Base-by-base conservation (phyloP, 2,329 filamentous ascomycete species). In the Leptographium galeiforme region DNA sequence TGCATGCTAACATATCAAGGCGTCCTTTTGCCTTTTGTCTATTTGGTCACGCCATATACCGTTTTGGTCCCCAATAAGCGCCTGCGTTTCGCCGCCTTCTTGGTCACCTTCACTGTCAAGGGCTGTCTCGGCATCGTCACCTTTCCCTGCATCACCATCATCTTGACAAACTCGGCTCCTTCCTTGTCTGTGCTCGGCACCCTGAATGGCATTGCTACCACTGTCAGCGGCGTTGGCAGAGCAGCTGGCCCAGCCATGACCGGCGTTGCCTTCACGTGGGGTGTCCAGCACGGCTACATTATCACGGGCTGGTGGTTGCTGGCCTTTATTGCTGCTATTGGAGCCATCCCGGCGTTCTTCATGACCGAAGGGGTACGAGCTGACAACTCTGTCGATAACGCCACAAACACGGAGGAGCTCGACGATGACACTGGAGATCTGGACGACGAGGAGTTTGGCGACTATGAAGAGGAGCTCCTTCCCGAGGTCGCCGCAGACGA, bases 201-300 rank as follows among this genome's bases (percentile, higher is more conserved):
- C 0, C 70, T 97, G 53, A 97, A 97, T 63, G 93, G 91, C 3
- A 82, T 95, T 57, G 90, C 89, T 0, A 95, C 90, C 0, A 86
- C 84, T 53, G 81, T 90, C 38, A 85, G 83, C 58, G 89, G 87
- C 0, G 67, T 96, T 6, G 91, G 90, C 2, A 74, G 90, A 49
- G 90, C 89, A 0, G 62, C 77, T 0, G 93, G 93, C 0, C 91
- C 93, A 0, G 86, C 87, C 0, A 66, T 85, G 38, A 77, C 82
- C 0, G 91, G 91, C 0, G 70, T 74, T 1, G 73, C 82, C 0
- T 96, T 95, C 63, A 85, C 81, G 0, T 81, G 79, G 69, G 91
- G 91, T 1, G 81, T 89, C 1, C 79, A 85, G 61, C 71, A 75
- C 34, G 87, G 87, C 0, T 91, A 88, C 63, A 75, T 93, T 34